Conservation (phyloP, 1,284 basidiomycete genomes). For the Ceraceosorus guamensis region DNA sequence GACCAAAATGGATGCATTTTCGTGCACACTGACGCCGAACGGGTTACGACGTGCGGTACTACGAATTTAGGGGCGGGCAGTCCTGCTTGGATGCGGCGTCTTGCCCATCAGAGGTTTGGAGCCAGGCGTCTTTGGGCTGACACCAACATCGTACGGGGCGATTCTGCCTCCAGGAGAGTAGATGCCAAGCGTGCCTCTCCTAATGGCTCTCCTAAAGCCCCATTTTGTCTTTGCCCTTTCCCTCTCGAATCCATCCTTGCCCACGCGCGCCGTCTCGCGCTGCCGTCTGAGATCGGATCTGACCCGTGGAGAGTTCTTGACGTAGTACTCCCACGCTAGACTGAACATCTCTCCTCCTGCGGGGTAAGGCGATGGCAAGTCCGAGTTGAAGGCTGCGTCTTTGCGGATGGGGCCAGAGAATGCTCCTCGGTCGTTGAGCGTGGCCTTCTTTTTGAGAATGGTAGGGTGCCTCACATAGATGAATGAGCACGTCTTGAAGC, state of each 20-base stretch:
- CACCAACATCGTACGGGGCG: too few relatives aligned
- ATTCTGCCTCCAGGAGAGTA: too few relatives aligned
- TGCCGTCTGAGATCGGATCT: conserved; percentile 34
- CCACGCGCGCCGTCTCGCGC: conserved; percentile 31
- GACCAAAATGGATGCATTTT: too few relatives aligned
- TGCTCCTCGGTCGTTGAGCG: neutral
- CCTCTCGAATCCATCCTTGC: conserved; percentile 28
- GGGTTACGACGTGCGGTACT: too few relatives aligned
- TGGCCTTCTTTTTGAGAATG: conserved; percentile 60
- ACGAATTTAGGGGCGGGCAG: too few relatives aligned
- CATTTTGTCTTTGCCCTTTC: conserved; percentile 29
- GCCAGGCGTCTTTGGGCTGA: too few relatives aligned
- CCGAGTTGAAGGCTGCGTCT: conserved; percentile 23
- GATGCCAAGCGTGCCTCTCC: too few relatives aligned
- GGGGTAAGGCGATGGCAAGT: conserved; percentile 43
- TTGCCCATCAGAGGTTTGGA: too few relatives aligned
- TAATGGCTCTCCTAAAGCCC: conserved; percentile 3
- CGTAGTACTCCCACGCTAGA: conserved; percentile 46
- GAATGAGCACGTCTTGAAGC: conserved; percentile 82
- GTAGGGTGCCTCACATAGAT: conserved; percentile 94
- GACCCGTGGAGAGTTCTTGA: conserved; percentile 38
- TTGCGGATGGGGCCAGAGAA: conserved; percentile 1
- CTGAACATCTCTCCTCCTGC: conserved; percentile 41
- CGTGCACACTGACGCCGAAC: too few relatives aligned
- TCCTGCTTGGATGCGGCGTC: too few relatives aligned